Evolutionary conservation across 2,329 filamentous ascomycete genomes (phyloP), one percentile per base, ranked within the genome.

Genomic region (Microcyclosporella mali): DNA sequence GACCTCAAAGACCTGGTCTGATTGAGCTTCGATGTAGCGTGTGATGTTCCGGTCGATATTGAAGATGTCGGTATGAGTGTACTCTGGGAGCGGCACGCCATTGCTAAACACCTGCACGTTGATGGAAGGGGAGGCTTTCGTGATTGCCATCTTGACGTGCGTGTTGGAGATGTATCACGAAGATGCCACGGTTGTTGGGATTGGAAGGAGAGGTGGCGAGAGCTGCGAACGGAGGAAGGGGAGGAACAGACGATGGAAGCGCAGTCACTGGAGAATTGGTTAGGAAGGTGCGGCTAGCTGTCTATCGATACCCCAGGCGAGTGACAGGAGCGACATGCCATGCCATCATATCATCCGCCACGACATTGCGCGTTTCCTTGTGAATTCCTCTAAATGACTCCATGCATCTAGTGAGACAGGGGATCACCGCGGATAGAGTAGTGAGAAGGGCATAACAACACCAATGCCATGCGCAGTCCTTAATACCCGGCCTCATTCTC

Each of bases 1-100:
- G 9, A 59, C 41, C 8, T 40, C 39, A 37, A 57, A 60, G 17
- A n/a, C 33, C 25, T 52, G 38, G n/a, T 37, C 49, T 8, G 45
- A 36, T 1, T 34, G 36, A 6, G 46, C 52, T 33, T 56, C 51
- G 27, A 60, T 41, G 44, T 57, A 60, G 10, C 47, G 46, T 4
- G 46, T 56, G 9, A 48, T 39, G 1, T 47, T 51, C 21, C 42
- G 37, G 9, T 29, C 16, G 11, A 45, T 25, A 17, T 7, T 18
- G 28, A 15, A 12, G 12, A 27, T n/a, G 16, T 21, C 31, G 3
- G 15, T 2, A n/a, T 41, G 6, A 2, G 10, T 7, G 31, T 41
- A 15, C 16, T 41, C 38, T 25, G 14, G 30, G 10, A 41, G 31
- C 3, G 17, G 18, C 11, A 4, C 11, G 30, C 15, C 21, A 17